Conservation (phyloP, 2,329 filamentous ascomycete species). For the Dendrostoma leiphaemia region DNA sequence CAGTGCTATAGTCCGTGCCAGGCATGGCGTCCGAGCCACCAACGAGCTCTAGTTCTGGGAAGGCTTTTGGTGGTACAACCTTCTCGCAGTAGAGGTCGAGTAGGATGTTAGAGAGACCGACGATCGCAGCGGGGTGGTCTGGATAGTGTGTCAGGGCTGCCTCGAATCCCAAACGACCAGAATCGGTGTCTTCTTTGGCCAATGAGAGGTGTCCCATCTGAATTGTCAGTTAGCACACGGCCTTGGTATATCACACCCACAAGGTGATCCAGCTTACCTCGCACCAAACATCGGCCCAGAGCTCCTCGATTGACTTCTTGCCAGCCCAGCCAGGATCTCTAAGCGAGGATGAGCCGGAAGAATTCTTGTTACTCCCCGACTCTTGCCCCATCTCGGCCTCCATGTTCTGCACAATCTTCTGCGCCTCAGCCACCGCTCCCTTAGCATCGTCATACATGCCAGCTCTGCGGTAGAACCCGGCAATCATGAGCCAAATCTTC, state of each 20-base stretch:
- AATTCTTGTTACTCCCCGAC: slow-evolving; percentile 55
- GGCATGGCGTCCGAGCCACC: slow-evolving; percentile 28
- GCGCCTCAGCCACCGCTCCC: slow-evolving; percentile 78
- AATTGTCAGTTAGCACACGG: neutral
- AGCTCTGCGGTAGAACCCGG: slow-evolving; percentile 82
- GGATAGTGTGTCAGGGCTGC: slow-evolving; percentile 74
- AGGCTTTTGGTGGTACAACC: slow-evolving; percentile 57
- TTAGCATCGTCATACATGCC: slow-evolving; percentile 76
- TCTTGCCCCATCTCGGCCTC: slow-evolving; percentile 66
- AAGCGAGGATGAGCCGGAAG: slow-evolving; percentile 60
- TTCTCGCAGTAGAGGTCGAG: slow-evolving; percentile 79
- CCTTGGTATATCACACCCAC: no score
- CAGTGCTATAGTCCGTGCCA: slow-evolving; percentile 17
- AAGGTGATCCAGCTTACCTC: slow-evolving; percentile 68
- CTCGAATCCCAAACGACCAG: slow-evolving; percentile 77
- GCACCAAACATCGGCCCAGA: slow-evolving; percentile 80
- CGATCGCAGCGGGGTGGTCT: slow-evolving; percentile 76
- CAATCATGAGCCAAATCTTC: slow-evolving; percentile 87
- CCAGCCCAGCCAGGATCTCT: slow-evolving; percentile 72
- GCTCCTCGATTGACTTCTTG: slow-evolving; percentile 76
- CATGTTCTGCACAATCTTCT: slow-evolving; percentile 69
- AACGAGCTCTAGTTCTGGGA: slow-evolving; percentile 41
- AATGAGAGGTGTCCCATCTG: slow-evolving; percentile 61
- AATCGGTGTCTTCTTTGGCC: slow-evolving; percentile 60
- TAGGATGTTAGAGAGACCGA: slow-evolving; percentile 80